Evolutionary conservation across 1,284 basidiomycete genomes (phyloP), one percentile per base, ranked within the genome.

Genomic region (Malassezia caprae): DNA sequence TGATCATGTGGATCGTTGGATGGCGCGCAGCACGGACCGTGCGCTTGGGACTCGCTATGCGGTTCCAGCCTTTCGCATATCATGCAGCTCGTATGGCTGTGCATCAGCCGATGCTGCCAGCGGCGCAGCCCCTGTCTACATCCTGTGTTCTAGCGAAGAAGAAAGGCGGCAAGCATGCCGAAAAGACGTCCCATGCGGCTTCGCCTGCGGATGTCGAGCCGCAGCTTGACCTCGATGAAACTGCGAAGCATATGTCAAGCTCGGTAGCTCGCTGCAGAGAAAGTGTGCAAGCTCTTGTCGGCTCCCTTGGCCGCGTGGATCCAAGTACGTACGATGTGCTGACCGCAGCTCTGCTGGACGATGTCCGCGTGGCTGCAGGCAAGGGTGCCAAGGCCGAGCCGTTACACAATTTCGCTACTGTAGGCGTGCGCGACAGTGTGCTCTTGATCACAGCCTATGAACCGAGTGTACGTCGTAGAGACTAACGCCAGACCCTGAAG

Each of bases 401-500:
- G 0, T 53, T 74, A 8, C 60, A 63, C 8, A 68, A 74, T 28
- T 63, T 65, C 23, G 72, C 72, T 2, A 74, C 67, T 8, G 69
- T 74, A 12, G 70, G 72, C 15, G 66, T 68, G 2, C 53, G 68
- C 4, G 69, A 74, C 26, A 63, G 60, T 13, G 59, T 62, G 0
- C 61, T 74, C 13, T 50, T 72, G 15, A 58, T 74, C 19, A 72
- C 67, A 3, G 66, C 63, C 34, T 74, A 63, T 40, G 72, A 74
- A 19, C 46, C 61, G 2, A 61, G 61, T 10, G 62, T 66, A 51
- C 40, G 63, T 60, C 8, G 17, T 15, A n/a, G 13, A 13, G 3
- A 2, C 37, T 19, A 7, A 31, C 49, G 13, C 12, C 57, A 64
- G 59, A 61, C 60, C 50, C 31, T 73, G 42, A 74, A 74, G 53